Evolutionary conservation across 768 basidiomycete genomes (phyloP).

Genomic region (Leccinum arenicola): DNA sequence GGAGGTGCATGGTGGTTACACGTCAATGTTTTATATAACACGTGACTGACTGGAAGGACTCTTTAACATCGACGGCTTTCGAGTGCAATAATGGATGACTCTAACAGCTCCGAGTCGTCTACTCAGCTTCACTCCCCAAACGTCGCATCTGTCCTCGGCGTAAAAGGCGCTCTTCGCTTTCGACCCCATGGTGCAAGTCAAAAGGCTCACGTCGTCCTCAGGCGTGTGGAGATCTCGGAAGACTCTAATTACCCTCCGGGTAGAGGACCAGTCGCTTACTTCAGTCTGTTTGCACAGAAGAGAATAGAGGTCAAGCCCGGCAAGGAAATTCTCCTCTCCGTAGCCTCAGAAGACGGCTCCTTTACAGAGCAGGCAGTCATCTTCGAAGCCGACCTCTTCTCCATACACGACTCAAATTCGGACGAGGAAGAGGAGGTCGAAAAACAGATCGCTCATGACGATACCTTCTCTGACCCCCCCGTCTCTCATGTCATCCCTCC

Average conservation of each 20-base stretch:
- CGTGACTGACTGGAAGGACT: background rate
- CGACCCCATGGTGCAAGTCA: slow-evolving; percentile 63
- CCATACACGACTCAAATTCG: slow-evolving; percentile 30
- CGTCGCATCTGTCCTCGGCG: slow-evolving; percentile 55
- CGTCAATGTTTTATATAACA: background rate
- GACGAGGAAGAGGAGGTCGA: slow-evolving; percentile 41
- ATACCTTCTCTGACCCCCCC: slow-evolving; percentile 36
- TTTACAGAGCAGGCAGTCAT: slow-evolving; percentile 58
- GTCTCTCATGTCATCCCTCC: slow-evolving; percentile 48
- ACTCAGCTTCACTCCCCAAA: slow-evolving; percentile 28
- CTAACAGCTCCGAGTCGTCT: slow-evolving; percentile 35
- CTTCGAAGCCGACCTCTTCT: slow-evolving; percentile 49
- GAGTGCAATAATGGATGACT: slow-evolving; percentile 33
- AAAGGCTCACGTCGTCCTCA: slow-evolving; percentile 65
- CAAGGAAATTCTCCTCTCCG: slow-evolving; percentile 63
- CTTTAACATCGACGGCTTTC: background rate
- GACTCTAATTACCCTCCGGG: slow-evolving; percentile 43
- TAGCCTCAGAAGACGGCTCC: slow-evolving; percentile 49
- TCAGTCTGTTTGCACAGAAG: slow-evolving; percentile 66
- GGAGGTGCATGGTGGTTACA: slow-evolving; percentile 25
- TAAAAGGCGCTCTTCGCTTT: slow-evolving; percentile 62
- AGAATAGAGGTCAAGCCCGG: slow-evolving; percentile 68
- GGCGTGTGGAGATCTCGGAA: slow-evolving; percentile 53
- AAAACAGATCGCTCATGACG: slow-evolving; percentile 39
- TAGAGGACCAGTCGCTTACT: slow-evolving; percentile 45